These are phyloP conservation scores for Penicillium sp. DNA, from an alignment of 2,329 filamentous ascomycete species.

Conservation along the genomic window DNA sequence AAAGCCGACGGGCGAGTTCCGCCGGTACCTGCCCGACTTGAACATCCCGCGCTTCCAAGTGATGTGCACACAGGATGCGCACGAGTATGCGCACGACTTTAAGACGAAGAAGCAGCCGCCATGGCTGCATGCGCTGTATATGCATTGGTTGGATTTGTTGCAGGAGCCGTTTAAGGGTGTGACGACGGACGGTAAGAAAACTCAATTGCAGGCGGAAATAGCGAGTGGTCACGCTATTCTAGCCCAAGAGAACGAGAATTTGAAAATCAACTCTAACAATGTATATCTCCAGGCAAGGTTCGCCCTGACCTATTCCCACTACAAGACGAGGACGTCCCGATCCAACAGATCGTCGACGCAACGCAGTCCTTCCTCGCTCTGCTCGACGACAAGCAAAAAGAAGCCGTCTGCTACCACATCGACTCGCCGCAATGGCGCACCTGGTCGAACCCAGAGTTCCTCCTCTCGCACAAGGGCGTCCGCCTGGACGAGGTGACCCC, in stretches of 20 bases:
- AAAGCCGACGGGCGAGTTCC: slow-evolving; percentile 49
- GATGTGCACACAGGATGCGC: slow-evolving; percentile 64
- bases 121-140: slow-evolving; percentile 65
- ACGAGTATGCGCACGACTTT: slow-evolving; percentile 64
- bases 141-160: slow-evolving; percentile 59
- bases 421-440: slow-evolving; percentile 73
- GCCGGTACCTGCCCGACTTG: slow-evolving; percentile 65
- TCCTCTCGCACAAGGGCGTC: slow-evolving; percentile 68
- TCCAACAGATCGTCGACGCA: slow-evolving; percentile 58
- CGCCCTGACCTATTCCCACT: slow-evolving; percentile 58
- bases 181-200: slow-evolving; percentile 64
- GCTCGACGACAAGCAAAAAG: slow-evolving; percentile 54
- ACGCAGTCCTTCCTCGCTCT: slow-evolving; percentile 50
- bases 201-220: background rate
- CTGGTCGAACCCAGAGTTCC: slow-evolving; percentile 72
- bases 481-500: slow-evolving; percentile 65
- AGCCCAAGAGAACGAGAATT: background rate
- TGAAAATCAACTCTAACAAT: background rate
- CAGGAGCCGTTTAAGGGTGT: slow-evolving; percentile 71
- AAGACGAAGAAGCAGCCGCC: slow-evolving; percentile 62
- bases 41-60: slow-evolving; percentile 62
- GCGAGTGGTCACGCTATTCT: background rate
- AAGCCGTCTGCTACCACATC: slow-evolving; percentile 60
- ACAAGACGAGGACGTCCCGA: slow-evolving; percentile 66
- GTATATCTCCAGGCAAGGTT: slow-evolving; percentile 48